Conservation (phyloP, 305 asterid genomes). For the Fraxinus floribunda region DNA sequence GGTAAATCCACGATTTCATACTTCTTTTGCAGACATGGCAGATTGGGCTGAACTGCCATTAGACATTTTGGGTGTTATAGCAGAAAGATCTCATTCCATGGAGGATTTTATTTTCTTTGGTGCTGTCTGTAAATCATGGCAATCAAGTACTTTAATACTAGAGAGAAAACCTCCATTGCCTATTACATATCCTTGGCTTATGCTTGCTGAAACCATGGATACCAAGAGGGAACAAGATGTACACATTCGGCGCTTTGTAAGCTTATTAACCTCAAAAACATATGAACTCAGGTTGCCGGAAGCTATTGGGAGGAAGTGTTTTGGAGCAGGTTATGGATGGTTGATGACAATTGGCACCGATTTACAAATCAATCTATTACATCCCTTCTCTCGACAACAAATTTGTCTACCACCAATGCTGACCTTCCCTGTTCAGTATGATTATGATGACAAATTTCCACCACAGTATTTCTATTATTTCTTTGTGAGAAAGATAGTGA, state of each 20-base stretch:
- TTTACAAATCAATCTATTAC: background rate
- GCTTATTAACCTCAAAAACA: background rate
- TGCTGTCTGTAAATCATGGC: background rate
- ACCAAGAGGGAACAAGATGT: background rate
- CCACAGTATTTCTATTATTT: background rate
- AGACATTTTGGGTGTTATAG: background rate
- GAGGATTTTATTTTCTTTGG: background rate
- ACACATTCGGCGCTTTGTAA: background rate
- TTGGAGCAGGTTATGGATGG: background rate
- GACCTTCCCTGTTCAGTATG: background rate
- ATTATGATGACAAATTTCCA: background rate
- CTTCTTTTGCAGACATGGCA: background rate
- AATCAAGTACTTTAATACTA: background rate
- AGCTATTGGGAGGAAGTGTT: background rate
- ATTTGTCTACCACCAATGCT: background rate
- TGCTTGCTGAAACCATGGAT: background rate
- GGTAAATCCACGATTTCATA: too few relatives aligned
- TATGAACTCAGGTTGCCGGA: background rate
- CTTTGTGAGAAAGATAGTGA: background rate
- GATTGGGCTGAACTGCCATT: background rate
- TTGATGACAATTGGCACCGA: background rate
- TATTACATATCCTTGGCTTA: background rate
- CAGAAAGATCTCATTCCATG: background rate
- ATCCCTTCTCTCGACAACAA: background rate
- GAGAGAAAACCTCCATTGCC: background rate